These are phyloP conservation scores for Rhizomucor pusillus DNA, from an alignment of 371 early-diverging fungal genomes.

Conservation along the genomic window DNA sequence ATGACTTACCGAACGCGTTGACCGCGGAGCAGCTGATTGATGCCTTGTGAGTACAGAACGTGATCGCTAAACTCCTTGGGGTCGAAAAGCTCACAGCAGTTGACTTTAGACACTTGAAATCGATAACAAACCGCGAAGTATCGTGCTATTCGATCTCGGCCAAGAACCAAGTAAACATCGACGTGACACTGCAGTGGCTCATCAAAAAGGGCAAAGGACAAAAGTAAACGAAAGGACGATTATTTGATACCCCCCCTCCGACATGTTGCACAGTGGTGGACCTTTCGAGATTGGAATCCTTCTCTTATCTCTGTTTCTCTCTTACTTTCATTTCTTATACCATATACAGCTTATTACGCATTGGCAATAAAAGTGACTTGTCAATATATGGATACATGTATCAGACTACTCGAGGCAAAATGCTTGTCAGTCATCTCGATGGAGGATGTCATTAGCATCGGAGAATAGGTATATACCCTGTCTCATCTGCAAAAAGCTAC, in stretches of 20 bases:
- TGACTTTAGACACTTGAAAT: slow-evolving; percentile 69
- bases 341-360: not conserved
- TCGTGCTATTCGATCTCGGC: slow-evolving; percentile 99
- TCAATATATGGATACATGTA: no score
- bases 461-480: no score
- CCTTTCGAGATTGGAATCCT: no score
- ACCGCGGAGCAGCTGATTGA: slow-evolving; percentile 93
- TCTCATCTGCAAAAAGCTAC: no score
- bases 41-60: slow-evolving; percentile 59
- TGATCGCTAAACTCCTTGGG: not conserved
- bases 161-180: slow-evolving; percentile 96
- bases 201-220: slow-evolving; percentile 77
- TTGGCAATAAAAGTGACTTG: not conserved
- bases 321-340: no score
- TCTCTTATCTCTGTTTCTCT: no score
- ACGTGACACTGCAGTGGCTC: slow-evolving; percentile 96
- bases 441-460: no score
- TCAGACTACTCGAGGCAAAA: no score
- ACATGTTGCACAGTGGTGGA: slow-evolving; percentile 11
- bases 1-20: slow-evolving; percentile 91
- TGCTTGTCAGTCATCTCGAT: no score
- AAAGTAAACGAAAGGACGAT: slow-evolving; percentile 32
- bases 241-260: slow-evolving; percentile 7
- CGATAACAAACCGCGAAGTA: slow-evolving; percentile 94
- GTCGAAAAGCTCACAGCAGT: not conserved